Conservation (phyloP, 768 basidiomycete genomes). For the Kwoniella heveanensis region DNA sequence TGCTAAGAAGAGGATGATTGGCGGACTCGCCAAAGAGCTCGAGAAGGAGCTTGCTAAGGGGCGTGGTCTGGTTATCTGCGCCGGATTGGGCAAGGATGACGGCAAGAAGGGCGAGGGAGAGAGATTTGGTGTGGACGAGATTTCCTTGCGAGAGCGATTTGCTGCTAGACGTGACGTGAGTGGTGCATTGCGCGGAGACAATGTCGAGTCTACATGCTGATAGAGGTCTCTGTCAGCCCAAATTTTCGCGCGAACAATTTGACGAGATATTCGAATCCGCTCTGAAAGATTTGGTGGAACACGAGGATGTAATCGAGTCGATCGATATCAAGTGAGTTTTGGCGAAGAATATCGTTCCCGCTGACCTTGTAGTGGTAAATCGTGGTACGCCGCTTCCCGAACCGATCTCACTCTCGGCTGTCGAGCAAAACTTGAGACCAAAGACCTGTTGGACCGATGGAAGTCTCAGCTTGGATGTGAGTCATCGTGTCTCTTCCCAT, state of each 20-base stretch:
- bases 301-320: slow-evolving; percentile 54
- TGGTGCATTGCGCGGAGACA: neutral
- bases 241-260: slow-evolving; percentile 43
- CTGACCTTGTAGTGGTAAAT: slow-evolving; percentile 41
- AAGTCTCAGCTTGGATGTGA: slow-evolving; percentile 51
- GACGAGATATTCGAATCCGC: slow-evolving; percentile 56
- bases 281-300: slow-evolving; percentile 55
- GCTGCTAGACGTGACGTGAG: slow-evolving; percentile 43
- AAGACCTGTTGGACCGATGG: slow-evolving; percentile 48
- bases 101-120: slow-evolving; percentile 42
- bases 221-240: too few relatives aligned
- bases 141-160: slow-evolving; percentile 31
- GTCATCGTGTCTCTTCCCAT: slow-evolving; percentile 12
- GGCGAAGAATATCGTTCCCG: neutral
- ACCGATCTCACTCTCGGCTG: slow-evolving; percentile 57
- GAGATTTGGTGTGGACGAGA: slow-evolving; percentile 42
- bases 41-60: slow-evolving; percentile 46
- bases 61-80: slow-evolving; percentile 54
- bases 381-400: slow-evolving; percentile 54
- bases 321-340: slow-evolving; percentile 52
- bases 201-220: too few relatives aligned
- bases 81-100: slow-evolving; percentile 49
- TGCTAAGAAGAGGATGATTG: slow-evolving; percentile 53
- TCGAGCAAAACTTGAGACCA: slow-evolving; percentile 48
- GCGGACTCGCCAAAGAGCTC: slow-evolving; percentile 47